These are phyloP conservation scores for Candida buenavistaensis DNA, from an alignment of 1,139 yeast genomes.

Conservation along the genomic window DNA sequence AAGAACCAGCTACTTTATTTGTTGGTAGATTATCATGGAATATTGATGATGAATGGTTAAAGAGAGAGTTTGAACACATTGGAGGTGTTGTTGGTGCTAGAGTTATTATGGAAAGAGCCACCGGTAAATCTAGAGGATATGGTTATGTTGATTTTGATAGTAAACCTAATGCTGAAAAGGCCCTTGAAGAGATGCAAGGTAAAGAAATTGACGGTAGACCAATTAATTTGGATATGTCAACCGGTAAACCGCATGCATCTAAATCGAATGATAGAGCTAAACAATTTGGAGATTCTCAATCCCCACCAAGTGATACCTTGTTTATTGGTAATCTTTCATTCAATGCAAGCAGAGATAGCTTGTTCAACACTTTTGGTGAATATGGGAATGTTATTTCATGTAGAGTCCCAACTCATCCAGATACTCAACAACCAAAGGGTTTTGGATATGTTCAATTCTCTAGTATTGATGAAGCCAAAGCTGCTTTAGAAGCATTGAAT, in stretches of 20 bases:
- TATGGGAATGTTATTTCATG: constrained; percentile 83
- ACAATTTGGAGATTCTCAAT: constrained; percentile 85
- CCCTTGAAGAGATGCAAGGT: constrained; percentile 86
- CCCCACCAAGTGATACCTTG: constrained; percentile 91
- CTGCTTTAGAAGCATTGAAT: constrained; percentile 82
- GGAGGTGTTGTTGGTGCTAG: constrained; percentile 88
- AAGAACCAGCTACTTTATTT: constrained; percentile 83
- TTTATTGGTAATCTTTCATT: constrained; percentile 95
- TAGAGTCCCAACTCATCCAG: constrained; percentile 97
- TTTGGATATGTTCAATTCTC: constrained; percentile 96
- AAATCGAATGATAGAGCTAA: constrained; percentile 75
- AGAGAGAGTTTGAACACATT: constrained; percentile 75
- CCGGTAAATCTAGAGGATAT: constrained; percentile 95
- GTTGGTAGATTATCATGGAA: constrained; percentile 98
- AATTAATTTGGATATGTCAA: constrained; percentile 89
- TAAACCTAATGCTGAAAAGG: constrained; percentile 79
- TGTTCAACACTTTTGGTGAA: constrained; percentile 70
- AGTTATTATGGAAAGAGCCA: constrained; percentile 88
- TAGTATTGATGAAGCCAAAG: constrained; percentile 84
- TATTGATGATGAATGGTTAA: constrained; percentile 92
- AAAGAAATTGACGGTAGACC: constrained; percentile 96
- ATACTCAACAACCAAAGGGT: constrained; percentile 98
- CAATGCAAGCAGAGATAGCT: constrained; percentile 77
- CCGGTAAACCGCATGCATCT: constrained; percentile 67
- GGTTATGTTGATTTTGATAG: constrained; percentile 94